Conservation (phyloP, 148 eudicot genomes). For the Rhododendron kiyosumense region DNA sequence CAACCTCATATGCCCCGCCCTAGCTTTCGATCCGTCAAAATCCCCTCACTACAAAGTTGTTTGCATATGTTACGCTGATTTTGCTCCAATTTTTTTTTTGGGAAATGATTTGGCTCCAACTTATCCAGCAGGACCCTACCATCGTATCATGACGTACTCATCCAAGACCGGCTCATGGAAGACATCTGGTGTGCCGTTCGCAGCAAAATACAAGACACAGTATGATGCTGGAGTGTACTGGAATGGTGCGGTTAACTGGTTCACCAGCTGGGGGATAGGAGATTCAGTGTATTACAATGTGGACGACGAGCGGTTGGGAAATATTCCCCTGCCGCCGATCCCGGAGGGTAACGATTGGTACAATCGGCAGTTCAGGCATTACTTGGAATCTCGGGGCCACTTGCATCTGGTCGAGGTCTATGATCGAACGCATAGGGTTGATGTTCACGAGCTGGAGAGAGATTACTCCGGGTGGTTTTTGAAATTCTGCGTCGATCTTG, state of each 20-base stretch:
- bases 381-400: constrained; percentile 9
- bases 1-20: neutral
- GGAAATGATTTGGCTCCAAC: neutral
- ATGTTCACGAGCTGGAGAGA: constrained; percentile 22
- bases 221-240: constrained; percentile 1
- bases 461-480: constrained; percentile 29
- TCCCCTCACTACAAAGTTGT: constrained; percentile 8
- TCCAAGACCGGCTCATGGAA: constrained; percentile 8
- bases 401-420: constrained; percentile 13
- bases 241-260: constrained; percentile 21
- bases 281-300: constrained; percentile 7
- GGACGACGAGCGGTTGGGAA: constrained; percentile 6
- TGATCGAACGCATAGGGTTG: neutral
- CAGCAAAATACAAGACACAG: neutral
- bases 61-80: neutral
- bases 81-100: neutral
- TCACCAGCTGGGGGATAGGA: neutral
- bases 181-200: neutral
- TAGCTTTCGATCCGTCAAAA: constrained; percentile 4
- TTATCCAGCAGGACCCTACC: neutral
- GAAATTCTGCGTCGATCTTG: constrained; percentile 18
- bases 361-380: neutral
- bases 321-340: constrained; percentile 1
- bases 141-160: constrained; percentile 4
- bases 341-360: neutral